A percentile compares a stretch with the other conserved stretches of the same genome.
phyloP scores from a whole-genome alignment of 2,329 filamentous ascomycete genomes.

The Ceratocystis cubensis region DNA sequence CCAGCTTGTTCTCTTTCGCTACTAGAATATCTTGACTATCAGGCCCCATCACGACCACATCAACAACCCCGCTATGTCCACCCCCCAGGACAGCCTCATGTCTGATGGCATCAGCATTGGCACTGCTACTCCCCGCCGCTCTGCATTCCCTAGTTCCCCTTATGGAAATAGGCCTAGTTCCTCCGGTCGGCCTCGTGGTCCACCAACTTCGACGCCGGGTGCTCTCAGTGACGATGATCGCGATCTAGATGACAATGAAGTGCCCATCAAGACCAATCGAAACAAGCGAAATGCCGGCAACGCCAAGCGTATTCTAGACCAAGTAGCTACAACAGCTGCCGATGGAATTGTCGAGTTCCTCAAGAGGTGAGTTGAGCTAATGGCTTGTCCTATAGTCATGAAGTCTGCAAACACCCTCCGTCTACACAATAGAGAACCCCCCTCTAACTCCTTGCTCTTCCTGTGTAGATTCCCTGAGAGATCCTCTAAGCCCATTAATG shows the following conservation, averaged over 20 bases:
- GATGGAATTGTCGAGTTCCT: conserved; percentile 69
- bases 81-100: conserved; percentile 31
- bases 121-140: conserved; percentile 34
- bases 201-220: conserved; percentile 50
- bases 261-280: conserved; percentile 38
- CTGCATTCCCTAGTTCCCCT: conserved; percentile 26
- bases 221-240: conserved; percentile 50
- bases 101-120: conserved; percentile 40
- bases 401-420: no score
- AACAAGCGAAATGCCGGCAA: conserved; percentile 28
- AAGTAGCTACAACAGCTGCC: conserved; percentile 61
- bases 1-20: no score
- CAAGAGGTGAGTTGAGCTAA: conserved; percentile 45
- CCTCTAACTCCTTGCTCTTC: conserved; percentile 13
- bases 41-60: background rate
- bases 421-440: no score
- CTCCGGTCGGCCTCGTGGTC: conserved; percentile 43
- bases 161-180: conserved; percentile 32
- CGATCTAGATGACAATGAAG: conserved; percentile 50
- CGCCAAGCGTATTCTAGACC: conserved; percentile 63
- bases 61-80: conserved; percentile 13
- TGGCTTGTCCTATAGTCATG: no score
- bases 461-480: conserved; percentile 46
- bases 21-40: no score
- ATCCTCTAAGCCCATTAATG: background rate